Base-by-base conservation (phyloP, 2,329 filamentous ascomycete genomes). In the Pseudocercospora eumusae region DNA sequence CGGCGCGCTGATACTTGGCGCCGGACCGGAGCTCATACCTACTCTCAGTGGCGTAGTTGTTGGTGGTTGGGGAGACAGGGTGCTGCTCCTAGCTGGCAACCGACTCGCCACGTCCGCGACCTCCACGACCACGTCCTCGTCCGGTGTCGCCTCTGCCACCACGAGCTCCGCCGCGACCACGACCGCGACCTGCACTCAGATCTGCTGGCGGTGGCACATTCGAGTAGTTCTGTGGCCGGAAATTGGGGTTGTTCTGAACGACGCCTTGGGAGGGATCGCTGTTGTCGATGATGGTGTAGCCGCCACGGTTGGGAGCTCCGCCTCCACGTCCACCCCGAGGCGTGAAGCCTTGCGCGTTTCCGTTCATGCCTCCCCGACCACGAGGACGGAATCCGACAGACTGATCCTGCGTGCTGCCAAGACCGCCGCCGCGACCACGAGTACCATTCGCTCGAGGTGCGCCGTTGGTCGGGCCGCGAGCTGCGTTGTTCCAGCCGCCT, bases 131-230 rank as follows among this genome's bases (percentile, higher is more conserved):
- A 49, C 44, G 44, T n/a, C 44, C 44, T 49, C 20, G n/a, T 61
- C 56, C 44, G 58, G 47, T 60, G 11, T 57, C 33, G 28, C 56
- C 59, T 18, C 56, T 63, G 57, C 69, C 64, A 10, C 70, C 63
- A 21, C 70, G 65, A 13, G 64, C 57, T 20, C 59, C 63, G 20
- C 68, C 62, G 15, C 65, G 59, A 27, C 66, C 64, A 18, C 71
- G 69, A 28, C 71, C 54, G 21, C 69, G 66, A 42, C 70, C 64
- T 18, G 77, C 70, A 65, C 88, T 82, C 11, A 89, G 75, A 47
- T 73, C 82, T 1, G 83, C 75, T 1, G 88, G 88, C 21, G 88
- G 88, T 6, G 83, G 82, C 5, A 84, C 82, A 59, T 79, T 79
- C 42, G 75, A 75, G 69, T 84, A 84, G 69, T 77, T 79, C 66